Evolutionary conservation across 1,284 basidiomycete species (phyloP), one percentile per base, ranked within the genome.

Genomic region (Singerocomus rubriflavus): DNA sequence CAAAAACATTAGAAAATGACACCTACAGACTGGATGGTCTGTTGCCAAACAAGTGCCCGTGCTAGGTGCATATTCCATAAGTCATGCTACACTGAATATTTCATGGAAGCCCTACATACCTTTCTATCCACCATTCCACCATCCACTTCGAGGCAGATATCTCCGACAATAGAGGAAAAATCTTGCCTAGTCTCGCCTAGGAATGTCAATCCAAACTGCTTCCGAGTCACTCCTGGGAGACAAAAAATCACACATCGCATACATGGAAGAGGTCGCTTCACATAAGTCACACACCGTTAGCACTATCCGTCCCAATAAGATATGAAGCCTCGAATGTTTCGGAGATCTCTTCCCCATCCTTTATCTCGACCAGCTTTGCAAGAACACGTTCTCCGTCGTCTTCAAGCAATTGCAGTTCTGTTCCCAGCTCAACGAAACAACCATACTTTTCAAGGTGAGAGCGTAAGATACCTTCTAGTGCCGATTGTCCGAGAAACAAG

Each of bases 151-250:
- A 63, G 7, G 30, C 60, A 61, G 16, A 78, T 67, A 54, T 79
- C 77, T 1, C 75, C 78, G 5, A 72, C 58, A 4, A 75, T 56
- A 10, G 71, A 59, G 13, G 59, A 59, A 13, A 73, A 59, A 8
- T 70, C 59, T 5, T 63, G 60, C 30, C 60, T 62, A 0, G 70
- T 73, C 51, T 80, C 74, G 0, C 79, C 79, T 1, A 75, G 47
- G 51, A 81, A 79, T 0, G 66, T 53, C 16, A 79, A 53, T 0
- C 72, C 73, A 9, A 78, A 66, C 27, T 66, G 61, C 49, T 79
- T 78, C 43, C 76, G 66, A 16, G 74, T 68, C 16, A 49, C 35
- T 4, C 68, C 56, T 61, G 14, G 9, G 12, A 40, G 7, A 25
- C 21, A 21, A 41, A 21, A 41, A 5, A 25, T 4, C 12, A 30